These are phyloP conservation scores for Gardenia jasminoides DNA, from an alignment of 257 asterid genomes.

Conservation along the genomic window DNA sequence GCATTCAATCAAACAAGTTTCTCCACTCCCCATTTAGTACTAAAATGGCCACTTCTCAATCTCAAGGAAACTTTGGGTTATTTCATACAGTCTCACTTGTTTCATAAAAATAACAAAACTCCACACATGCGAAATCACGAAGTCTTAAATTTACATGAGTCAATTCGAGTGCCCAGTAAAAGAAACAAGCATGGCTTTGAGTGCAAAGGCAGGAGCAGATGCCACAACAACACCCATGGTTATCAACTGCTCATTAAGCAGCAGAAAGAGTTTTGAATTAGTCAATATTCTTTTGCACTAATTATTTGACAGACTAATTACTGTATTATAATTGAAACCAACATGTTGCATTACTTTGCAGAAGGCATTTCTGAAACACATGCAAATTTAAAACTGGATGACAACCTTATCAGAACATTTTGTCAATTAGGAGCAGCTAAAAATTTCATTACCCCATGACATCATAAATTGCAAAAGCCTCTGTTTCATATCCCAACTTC, in stretches of 20 bases:
- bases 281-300: not conserved
- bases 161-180: not conserved
- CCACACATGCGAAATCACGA: not conserved
- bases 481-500: conserved; percentile 92
- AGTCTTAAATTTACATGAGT: not conserved
- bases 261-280: not conserved
- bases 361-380: not conserved
- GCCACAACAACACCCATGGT: not conserved
- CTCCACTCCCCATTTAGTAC: not conserved
- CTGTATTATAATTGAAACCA: not conserved
- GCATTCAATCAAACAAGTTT: not conserved
- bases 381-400: not conserved
- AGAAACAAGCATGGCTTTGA: not conserved
- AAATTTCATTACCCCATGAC: conserved; percentile 64
- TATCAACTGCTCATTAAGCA: not conserved
- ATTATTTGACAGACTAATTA: not conserved
- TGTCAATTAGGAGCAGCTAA: not conserved
- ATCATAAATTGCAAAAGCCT: conserved; percentile 91
- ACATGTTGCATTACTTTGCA: not conserved
- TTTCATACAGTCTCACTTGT: not conserved
- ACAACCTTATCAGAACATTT: not conserved
- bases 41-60: not conserved
- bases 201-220: not conserved
- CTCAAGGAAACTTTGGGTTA: not conserved
- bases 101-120: not conserved